Percentiles rank a stretch among this genome's conserved stretches.
These are phyloP conservation scores for Ceratocystis alfenasii DNA, from an alignment of 2,329 filamentous ascomycete species.

Conservation along the genomic window DNA sequence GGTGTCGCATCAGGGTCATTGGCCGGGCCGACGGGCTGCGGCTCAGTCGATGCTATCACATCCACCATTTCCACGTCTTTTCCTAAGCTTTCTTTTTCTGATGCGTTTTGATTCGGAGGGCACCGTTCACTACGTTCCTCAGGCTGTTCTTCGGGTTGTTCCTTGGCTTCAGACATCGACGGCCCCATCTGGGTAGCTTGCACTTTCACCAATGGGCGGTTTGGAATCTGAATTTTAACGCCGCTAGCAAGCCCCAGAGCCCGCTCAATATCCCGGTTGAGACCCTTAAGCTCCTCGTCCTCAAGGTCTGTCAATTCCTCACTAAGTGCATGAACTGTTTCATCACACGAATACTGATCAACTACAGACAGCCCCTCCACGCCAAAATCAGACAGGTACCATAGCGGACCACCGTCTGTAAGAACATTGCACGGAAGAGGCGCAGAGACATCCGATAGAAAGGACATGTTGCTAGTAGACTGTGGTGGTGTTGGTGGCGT, in stretches of 20 bases:
- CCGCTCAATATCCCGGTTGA: constrained; percentile 43
- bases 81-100: no score
- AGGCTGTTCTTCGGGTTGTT: background rate
- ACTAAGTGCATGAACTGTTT: constrained; percentile 46
- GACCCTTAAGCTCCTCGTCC: constrained; percentile 71
- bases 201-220: background rate
- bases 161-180: background rate
- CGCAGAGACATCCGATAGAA: constrained; percentile 4
- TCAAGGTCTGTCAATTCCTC: constrained; percentile 87
- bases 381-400: constrained; percentile 17
- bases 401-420: constrained; percentile 17
- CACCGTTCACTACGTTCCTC: no score
- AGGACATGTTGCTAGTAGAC: constrained; percentile 20
- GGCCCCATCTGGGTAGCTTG: background rate
- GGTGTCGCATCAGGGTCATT: background rate
- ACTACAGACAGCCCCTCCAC: constrained; percentile 17
- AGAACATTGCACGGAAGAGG: constrained; percentile 16
- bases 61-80: constrained; percentile 20
- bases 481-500: constrained; percentile 22
- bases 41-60: background rate
- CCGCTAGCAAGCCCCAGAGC: constrained; percentile 4
- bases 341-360: constrained; percentile 47
- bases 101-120: no score
- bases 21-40: background rate
- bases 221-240: constrained; percentile 8